Conservation (phyloP, 208 protist species). For the Crithidia thermophila region DNA sequence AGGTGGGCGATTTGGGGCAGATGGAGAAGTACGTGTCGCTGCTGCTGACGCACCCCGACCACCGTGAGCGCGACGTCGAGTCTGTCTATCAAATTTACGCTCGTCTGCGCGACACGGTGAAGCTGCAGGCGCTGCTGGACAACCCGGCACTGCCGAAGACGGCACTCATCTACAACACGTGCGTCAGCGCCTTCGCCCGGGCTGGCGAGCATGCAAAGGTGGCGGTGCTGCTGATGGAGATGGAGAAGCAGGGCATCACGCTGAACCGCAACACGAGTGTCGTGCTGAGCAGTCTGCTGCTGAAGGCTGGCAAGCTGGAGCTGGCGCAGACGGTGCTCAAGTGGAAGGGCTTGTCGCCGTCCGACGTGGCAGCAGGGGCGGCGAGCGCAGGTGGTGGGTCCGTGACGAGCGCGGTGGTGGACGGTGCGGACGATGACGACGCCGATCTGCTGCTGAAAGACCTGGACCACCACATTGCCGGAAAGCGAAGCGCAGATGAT, state of each 20-base stretch:
- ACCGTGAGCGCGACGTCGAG: conserved; percentile 75
- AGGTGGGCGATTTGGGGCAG: conserved; percentile 61
- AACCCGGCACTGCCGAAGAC: conserved; percentile 59
- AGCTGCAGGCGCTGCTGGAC: conserved; percentile 87
- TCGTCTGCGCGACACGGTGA: conserved; percentile 77
- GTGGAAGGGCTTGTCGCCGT: conserved; percentile 68
- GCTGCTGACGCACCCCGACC: conserved; percentile 78
- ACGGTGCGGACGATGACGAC: conserved; percentile 9
- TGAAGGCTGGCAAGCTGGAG: conserved; percentile 88
- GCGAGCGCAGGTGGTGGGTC: too few relatives aligned
- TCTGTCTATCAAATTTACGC: conserved; percentile 86
- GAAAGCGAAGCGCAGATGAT: neutral
- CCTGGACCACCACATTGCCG: conserved; percentile 2
- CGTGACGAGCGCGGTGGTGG: neutral
- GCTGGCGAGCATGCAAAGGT: conserved; percentile 88
- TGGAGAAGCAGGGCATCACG: conserved; percentile 72
- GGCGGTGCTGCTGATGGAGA: conserved; percentile 71
- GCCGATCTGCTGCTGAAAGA: conserved; percentile 20
- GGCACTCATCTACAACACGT: conserved; percentile 86
- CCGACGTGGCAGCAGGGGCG: neutral
- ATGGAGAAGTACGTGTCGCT: conserved; percentile 84
- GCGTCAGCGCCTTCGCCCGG: conserved; percentile 83
- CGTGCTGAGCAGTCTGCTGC: conserved; percentile 84
- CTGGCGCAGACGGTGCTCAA: conserved; percentile 86
- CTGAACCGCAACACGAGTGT: conserved; percentile 86